Base-by-base conservation (phyloP, 139 green algal species). In the Chlorella sp. region DNA sequence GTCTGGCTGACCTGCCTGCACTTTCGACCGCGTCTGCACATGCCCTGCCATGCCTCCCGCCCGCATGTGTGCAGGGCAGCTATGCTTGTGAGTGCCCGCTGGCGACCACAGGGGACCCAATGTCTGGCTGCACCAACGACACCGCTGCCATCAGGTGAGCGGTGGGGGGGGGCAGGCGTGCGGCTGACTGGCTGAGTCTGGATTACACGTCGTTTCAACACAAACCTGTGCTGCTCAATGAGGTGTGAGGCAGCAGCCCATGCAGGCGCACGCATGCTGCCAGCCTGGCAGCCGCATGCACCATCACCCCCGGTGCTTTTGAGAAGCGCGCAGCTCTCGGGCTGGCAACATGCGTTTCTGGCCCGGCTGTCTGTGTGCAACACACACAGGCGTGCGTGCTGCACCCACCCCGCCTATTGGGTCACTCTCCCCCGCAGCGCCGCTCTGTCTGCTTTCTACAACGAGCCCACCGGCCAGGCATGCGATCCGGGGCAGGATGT, bases 71-170 rank as follows among this genome's bases (percentile, higher is more conserved):
- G n/a, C 83, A 89, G 16, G 91, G 93, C 34, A 73, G 81, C 60
- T 94, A 82, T 76, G 89, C 37, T 24, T 95, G 93, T 85, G 86
- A 42, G 15, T 95, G 93, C 90, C 81, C 87, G 53, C 76, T n/a
- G 12, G 91, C 90, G 68, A 82, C 84, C 36, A 69, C 15, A 3
- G 68, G 84, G 24, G 32, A 34, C 21, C 64, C 34, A 26, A 39
- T 18, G 19, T 19, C 39, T 7, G 86, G 75, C 61, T 88, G 84
- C 68, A 26, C 84, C 39, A 88, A 82, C 40, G 84, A 88, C 84
- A 88, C 84, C 21, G 9, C 24, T 7, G 83, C 37, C 24, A 5
- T 60, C 34, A 87, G 64, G 83, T 87, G 18, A 34, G 15, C 48
- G n/a, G n/a, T n/a, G n/a, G n/a, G n/a, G n/a, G 34, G 78, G 15